Evolutionary conservation across 257 asterid genomes (phyloP), one percentile per base, ranked within the genome.

Genomic region (Primulina eburnea): DNA sequence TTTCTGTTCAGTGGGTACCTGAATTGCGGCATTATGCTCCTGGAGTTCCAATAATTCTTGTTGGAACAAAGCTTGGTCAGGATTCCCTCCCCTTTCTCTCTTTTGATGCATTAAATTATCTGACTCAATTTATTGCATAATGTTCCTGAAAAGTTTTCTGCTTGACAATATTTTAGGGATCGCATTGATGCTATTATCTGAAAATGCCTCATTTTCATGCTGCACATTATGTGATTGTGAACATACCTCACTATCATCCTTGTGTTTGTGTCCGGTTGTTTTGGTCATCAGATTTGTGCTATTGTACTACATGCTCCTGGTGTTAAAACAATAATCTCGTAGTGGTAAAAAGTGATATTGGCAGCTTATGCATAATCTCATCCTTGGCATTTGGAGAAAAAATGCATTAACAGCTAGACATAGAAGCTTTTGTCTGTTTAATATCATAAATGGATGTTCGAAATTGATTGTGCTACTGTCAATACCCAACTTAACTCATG

Each of bases 1-100:
- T 70, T 68, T 77, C 70, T 80, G 73, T 76, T 69, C 83, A 92
- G 98, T 92, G 98, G 98, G 82, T 90, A 83, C 95, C 96, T 79
- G 98, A 92, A 71, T 70, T 92, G 87, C 84, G 91, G 88, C 97
- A 90, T 82, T 90, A 88, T 80, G 96, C 96, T 76, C 92, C 96
- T 50, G 95, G 91, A 62, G 92, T 90, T 57, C 98, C 98, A 60
- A 81, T 92, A 53, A 80, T 92, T 79, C 96, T 92, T 69, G 98
- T 92, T 58, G 98, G 98, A 73, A 90, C 98, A 55, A 90, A 92
- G 85, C 95, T 87, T 64, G 98, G 98, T 92, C 16, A 78, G 91
- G 28, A 65, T 77, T 66, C 79, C 76, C 57, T 60, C 53, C 69
- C 53, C 69, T 75, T 53, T 65, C 67, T 71, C 65, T 66, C 52